Evolutionary conservation across 148 eudicot genomes (phyloP), one percentile per base, ranked within the genome.

Genomic region (Diospyros lotus): DNA sequence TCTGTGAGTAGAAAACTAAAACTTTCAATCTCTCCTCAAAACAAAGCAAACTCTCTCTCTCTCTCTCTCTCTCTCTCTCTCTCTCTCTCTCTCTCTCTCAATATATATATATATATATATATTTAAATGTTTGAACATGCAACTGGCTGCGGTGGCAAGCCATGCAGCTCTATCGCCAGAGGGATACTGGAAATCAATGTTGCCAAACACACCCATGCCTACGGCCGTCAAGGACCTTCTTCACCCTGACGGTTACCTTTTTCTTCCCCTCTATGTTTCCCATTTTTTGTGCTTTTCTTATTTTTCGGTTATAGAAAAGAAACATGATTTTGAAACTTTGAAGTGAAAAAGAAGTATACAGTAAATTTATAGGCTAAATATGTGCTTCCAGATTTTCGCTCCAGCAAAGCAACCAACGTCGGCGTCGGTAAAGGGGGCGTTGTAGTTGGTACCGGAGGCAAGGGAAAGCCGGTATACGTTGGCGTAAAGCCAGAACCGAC

Each of bases 171-270:
- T 75, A 66, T 58, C 89, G 1, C 54, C 87, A 0, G 91, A 85
- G 66, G 83, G 73, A 7, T 93, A 90, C 66, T 90, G 97, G 97
- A 86, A 84, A 28, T 77, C 81, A 3, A 73, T 83, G 66, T 80
- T 93, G 84, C 95, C 95, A 5, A 82, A 90, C 75, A 82, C 95
- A 69, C 87, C 82, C 62, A 87, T 90, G 82, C 95, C 97, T 43
- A 87, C 82, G 72, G 78, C 88, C 28, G 71, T 93, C 41, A 77
- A 73, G 28, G 87, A 87, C 14, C 82, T 86, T 69, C 71, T 92
- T 4, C 71, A 76, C 2, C 70, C 69, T 14, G 77, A 70, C 64
- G 10, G 18, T 58, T 63, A 9, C 17, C 39, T 56, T 52, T 9
- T 11, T 5, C 10, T 8, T 39, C 17, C 43, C 53, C 1, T 12